These are phyloP conservation scores for Candida yuanshanica DNA, from an alignment of 805 yeast genomes.

Conservation along the genomic window DNA sequence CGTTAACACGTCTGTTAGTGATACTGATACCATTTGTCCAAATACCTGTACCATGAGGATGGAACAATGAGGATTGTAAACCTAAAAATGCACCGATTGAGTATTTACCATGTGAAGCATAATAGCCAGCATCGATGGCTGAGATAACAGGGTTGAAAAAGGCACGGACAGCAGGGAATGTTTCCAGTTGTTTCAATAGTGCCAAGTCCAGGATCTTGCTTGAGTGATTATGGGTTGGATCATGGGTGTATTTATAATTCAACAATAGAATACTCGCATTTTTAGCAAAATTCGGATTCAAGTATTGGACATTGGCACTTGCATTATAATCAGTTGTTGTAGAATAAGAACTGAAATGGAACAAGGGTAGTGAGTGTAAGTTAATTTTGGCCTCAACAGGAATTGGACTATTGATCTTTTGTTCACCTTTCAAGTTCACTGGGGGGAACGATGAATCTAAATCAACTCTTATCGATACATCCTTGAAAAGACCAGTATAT, in stretches of 20 bases:
- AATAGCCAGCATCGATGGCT: constrained; percentile 39
- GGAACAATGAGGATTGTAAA: constrained; percentile 32
- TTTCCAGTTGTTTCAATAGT: constrained; percentile 40
- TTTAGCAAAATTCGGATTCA: constrained; percentile 47
- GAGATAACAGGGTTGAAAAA: constrained; percentile 43
- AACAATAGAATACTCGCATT: constrained; percentile 48
- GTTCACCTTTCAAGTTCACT: constrained; percentile 9
- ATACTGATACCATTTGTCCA: constrained; percentile 54
- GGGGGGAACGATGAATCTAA: constrained; percentile 25
- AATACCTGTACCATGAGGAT: constrained; percentile 16
- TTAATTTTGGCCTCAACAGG: constrained; percentile 41
- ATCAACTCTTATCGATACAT: constrained; percentile 35
- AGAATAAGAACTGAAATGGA: constrained; percentile 28
- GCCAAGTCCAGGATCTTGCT: constrained; percentile 45
- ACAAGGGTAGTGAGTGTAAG: constrained; percentile 30
- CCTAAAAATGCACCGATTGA: constrained; percentile 45
- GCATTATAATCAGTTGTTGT: constrained; percentile 31
- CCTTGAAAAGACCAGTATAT: constrained; percentile 41
- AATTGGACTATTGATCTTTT: constrained; percentile 23
- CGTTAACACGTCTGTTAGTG: constrained; percentile 49
- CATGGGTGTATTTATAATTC: constrained; percentile 42
- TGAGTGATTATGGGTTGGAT: constrained; percentile 39
- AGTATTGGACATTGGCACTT: constrained; percentile 28
- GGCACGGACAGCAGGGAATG: constrained; percentile 39
- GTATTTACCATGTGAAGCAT: constrained; percentile 48